These are phyloP conservation scores for Podosphaera xanthii DNA, from an alignment of 2,329 filamentous ascomycete species.

Conservation along the genomic window DNA sequence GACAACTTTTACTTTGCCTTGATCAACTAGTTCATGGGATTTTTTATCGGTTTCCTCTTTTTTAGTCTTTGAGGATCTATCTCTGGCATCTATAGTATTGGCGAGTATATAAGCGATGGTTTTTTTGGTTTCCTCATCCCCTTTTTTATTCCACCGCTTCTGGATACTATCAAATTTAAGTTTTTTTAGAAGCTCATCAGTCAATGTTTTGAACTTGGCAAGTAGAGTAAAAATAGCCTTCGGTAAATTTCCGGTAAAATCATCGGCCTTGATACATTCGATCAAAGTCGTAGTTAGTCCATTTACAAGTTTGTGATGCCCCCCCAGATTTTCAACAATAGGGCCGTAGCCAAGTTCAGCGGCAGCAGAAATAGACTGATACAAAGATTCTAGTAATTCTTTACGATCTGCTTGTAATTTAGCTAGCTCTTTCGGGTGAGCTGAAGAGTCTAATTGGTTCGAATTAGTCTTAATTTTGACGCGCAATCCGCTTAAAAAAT, in stretches of 20 bases:
- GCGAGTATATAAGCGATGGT: conserved; percentile 34
- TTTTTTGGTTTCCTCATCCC: conserved; percentile 38
- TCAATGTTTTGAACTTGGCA: conserved; percentile 34
- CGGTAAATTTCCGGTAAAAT: conserved; percentile 30
- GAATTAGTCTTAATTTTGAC: conserved; percentile 13
- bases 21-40: conserved; percentile 9
- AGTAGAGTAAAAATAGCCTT: conserved; percentile 36
- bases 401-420: conserved; percentile 21
- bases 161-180: conserved; percentile 43
- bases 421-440: conserved; percentile 13
- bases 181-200: conserved; percentile 33
- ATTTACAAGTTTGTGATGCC: conserved; percentile 31
- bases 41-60: conserved; percentile 17
- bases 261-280: conserved; percentile 27
- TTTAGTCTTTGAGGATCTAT: conserved; percentile 21
- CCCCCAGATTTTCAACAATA: conserved; percentile 33
- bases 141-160: conserved; percentile 37
- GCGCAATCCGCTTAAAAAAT: conserved; percentile 13
- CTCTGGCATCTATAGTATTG: conserved; percentile 15
- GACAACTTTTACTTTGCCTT: conserved; percentile 8
- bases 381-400: conserved; percentile 25
- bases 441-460: conserved; percentile 10
- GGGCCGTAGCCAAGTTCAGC: conserved; percentile 30
- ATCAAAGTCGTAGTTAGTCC: conserved; percentile 31
- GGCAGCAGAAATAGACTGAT: conserved; percentile 28